phyloP scores from a whole-genome alignment of 441 rosid genomes.

The Populus hybrid region DNA sequence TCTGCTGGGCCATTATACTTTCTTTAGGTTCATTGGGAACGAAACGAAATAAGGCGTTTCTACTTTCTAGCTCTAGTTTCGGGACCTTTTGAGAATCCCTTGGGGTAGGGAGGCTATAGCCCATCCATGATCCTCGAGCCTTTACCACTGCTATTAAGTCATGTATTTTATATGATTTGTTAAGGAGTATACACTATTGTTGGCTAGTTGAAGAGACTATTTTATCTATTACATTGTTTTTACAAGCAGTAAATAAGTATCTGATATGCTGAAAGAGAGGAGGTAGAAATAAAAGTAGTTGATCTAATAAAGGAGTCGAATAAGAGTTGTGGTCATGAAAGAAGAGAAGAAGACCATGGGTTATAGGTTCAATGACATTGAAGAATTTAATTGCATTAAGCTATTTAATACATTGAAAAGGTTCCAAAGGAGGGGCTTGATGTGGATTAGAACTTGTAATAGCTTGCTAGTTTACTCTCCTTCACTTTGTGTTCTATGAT shows the following conservation, averaged over 20 bases:
- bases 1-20: too few species aligned
- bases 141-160: neutral
- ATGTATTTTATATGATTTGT: neutral
- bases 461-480: neutral
- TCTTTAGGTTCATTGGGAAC: too few species aligned
- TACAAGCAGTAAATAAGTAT: neutral
- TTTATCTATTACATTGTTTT: neutral
- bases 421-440: neutral
- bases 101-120: neutral
- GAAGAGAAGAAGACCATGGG: neutral
- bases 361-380: neutral
- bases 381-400: neutral
- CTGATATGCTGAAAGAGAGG: neutral
- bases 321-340: neutral
- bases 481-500: neutral
- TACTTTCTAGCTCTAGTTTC: too few species aligned
- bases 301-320: neutral
- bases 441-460: neutral
- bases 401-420: neutral
- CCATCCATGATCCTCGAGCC: neutral
- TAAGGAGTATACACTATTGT: neutral
- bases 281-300: neutral
- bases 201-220: neutral
- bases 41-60: too few species aligned
- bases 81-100: neutral